Evolutionary conservation across 805 yeast genomes (phyloP).

Genomic region (Clavispora santaluciae): DNA sequence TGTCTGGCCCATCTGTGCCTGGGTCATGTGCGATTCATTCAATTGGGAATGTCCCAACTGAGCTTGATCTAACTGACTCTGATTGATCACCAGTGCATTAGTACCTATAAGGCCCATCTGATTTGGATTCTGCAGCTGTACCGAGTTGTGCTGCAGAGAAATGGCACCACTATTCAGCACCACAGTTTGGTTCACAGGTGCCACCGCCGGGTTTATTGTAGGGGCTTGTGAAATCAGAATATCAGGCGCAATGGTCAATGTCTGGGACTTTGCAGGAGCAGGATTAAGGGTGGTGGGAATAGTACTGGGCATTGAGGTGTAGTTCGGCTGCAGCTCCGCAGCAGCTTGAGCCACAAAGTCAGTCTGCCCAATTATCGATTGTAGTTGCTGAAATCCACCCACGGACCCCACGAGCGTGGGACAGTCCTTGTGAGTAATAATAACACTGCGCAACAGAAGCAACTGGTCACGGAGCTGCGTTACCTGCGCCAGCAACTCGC

Average conservation of each 20-base stretch:
- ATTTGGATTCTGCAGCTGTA: neutral
- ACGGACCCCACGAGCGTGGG: slow-evolving; percentile 34
- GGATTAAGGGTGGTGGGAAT: slow-evolving; percentile 34
- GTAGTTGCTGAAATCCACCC: slow-evolving; percentile 44
- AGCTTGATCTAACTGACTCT: slow-evolving; percentile 2
- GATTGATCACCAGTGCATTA: no score
- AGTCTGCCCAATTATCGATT: slow-evolving; percentile 35
- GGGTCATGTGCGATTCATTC: slow-evolving; percentile 4
- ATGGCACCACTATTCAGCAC: no score
- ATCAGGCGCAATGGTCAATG: neutral
- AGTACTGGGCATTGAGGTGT: slow-evolving; percentile 33
- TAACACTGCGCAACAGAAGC: slow-evolving; percentile 41
- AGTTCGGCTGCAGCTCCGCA: slow-evolving; percentile 18
- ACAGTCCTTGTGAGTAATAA: slow-evolving; percentile 51
- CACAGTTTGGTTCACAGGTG: no score
- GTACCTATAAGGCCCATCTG: slow-evolving; percentile 1
- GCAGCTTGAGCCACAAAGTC: slow-evolving; percentile 25
- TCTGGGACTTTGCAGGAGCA: neutral
- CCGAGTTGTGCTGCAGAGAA: slow-evolving; percentile 8
- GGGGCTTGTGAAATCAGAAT: neutral
- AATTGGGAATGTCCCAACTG: no score
- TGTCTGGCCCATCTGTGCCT: neutral
- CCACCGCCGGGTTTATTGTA: neutral
- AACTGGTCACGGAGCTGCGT: slow-evolving; percentile 57
- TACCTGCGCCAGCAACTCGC: slow-evolving; percentile 56